Conservation (phyloP, 495 filamentous ascomycete genomes). For the Aspergillus kassunensis region DNA sequence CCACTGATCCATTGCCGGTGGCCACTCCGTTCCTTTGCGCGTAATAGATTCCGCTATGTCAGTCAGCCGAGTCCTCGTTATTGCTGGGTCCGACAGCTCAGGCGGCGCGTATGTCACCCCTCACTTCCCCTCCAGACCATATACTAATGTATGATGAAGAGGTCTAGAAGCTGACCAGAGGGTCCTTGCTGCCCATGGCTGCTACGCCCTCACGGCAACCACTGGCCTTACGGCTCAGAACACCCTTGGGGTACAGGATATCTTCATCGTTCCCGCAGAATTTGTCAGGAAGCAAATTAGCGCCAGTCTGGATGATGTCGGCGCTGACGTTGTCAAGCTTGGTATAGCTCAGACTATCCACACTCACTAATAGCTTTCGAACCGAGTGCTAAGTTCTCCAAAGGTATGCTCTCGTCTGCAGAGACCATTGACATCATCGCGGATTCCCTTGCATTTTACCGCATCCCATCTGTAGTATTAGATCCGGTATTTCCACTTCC, state of each 20-base stretch:
- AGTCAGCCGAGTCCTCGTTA: constrained; percentile 62
- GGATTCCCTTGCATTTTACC: constrained; percentile 56
- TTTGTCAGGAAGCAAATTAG: constrained; percentile 85
- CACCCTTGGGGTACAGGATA: constrained; percentile 75
- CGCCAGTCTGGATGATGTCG: constrained; percentile 76
- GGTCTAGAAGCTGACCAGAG: constrained; percentile 98
- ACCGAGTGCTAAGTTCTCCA: neutral
- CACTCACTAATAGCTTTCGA: neutral
- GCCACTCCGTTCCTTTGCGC: neutral
- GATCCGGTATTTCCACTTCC: constrained; percentile 63
- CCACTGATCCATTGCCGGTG: too few relatives aligned
- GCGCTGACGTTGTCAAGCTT: constrained; percentile 85
- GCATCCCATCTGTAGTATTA: constrained; percentile 62
- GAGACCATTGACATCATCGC: constrained; percentile 73
- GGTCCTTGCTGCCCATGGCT: constrained; percentile 84
- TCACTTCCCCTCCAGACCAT: constrained; percentile 12
- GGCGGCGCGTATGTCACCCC: constrained; percentile 70
- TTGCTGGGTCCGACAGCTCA: constrained; percentile 83
- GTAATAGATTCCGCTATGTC: constrained; percentile 27
- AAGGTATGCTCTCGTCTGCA: constrained; percentile 87
- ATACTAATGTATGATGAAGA: constrained; percentile 41
- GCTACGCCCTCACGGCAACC: constrained; percentile 95
- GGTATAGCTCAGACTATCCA: constrained; percentile 47
- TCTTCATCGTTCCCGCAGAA: constrained; percentile 71
- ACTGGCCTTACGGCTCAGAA: constrained; percentile 95